A percentile compares a stretch with the other conserved stretches of the same genome.
Conservation (phyloP, 2,329 filamentous ascomycete genomes). For the Beauveria varroae region DNA sequence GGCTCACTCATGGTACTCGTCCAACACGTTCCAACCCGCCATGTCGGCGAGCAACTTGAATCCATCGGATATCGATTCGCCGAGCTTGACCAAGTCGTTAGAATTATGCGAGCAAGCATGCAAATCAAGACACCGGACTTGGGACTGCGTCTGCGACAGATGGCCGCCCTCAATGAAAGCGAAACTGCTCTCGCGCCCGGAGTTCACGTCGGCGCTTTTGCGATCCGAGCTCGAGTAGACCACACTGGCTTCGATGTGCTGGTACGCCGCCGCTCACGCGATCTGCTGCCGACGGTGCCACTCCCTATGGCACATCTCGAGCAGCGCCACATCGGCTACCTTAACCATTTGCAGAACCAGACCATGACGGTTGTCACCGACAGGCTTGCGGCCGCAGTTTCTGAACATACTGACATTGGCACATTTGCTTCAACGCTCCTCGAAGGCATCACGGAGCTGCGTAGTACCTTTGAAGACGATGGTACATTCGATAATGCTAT, state of each 20-base stretch:
- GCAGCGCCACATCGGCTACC: conserved; percentile 46
- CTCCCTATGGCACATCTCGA: conserved; percentile 47
- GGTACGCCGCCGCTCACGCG: conserved; percentile 46
- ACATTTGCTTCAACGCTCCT: conserved; percentile 40
- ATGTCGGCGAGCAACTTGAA: conserved; percentile 57
- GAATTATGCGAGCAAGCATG: conserved; percentile 63
- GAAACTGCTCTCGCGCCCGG: conserved; percentile 41
- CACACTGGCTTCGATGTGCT: conserved; percentile 56
- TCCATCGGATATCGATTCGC: conserved; percentile 75
- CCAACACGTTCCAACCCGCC: conserved; percentile 47
- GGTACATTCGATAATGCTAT: conserved; percentile 38
- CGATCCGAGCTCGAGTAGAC: conserved; percentile 43
- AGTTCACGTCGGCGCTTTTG: conserved; percentile 53
- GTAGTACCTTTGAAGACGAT: conserved; percentile 32
- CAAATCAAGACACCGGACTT: conserved; percentile 62
- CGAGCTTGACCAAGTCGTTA: conserved; percentile 57
- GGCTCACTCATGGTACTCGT: conserved; percentile 79
- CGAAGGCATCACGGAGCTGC: conserved; percentile 32
- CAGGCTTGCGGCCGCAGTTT: neutral
- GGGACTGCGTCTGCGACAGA: conserved; percentile 50
- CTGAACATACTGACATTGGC: neutral
- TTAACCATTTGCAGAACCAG: conserved; percentile 41
- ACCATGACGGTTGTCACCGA: conserved; percentile 26
- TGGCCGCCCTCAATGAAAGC: conserved; percentile 51
- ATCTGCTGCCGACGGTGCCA: conserved; percentile 53